Conservation (phyloP, 2,329 filamentous ascomycete genomes). For the Colletotrichum cordylinicola region DNA sequence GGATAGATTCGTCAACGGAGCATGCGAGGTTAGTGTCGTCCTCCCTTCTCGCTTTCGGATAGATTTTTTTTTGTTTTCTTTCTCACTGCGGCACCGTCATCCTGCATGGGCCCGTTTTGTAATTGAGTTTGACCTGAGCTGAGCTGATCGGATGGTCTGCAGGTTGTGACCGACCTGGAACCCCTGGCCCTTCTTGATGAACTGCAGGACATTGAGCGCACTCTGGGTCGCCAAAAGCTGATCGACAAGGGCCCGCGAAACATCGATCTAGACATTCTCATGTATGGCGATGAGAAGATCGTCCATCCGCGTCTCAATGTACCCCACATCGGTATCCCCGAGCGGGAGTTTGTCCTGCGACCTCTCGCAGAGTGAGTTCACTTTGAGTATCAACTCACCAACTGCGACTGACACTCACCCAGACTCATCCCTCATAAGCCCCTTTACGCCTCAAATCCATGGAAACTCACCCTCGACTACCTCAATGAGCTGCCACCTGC, state of each 20-base stretch:
- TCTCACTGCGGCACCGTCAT: not conserved
- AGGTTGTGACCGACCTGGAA: slow-evolving; percentile 82
- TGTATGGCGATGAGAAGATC: slow-evolving; percentile 75
- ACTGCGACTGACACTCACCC: not conserved
- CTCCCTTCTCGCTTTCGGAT: not conserved
- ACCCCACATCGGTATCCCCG: slow-evolving; percentile 84
- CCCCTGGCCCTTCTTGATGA: slow-evolving; percentile 79
- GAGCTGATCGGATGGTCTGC: not conserved
- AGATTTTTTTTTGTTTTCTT: not conserved
- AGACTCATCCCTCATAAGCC: slow-evolving; percentile 63
- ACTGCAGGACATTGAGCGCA: slow-evolving; percentile 83
- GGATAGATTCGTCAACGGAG: slow-evolving; percentile 87
- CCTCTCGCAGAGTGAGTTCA: slow-evolving; percentile 77
- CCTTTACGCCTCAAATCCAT: slow-evolving; percentile 58
- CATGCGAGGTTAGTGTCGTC: slow-evolving; percentile 76
- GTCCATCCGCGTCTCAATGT: slow-evolving; percentile 77
- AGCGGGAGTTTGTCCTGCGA: slow-evolving; percentile 91
- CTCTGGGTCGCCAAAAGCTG: slow-evolving; percentile 79
- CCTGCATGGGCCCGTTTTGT: not conserved
- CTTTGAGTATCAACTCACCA: not conserved
- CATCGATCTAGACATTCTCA: slow-evolving; percentile 91
- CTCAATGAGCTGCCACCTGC: slow-evolving; percentile 62
- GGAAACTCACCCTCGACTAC: slow-evolving; percentile 66
- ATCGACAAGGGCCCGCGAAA: slow-evolving; percentile 94
- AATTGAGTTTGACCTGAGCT: not conserved